phyloP scores from a whole-genome alignment of 768 basidiomycete genomes.

The Leucosporidium scottii region DNA sequence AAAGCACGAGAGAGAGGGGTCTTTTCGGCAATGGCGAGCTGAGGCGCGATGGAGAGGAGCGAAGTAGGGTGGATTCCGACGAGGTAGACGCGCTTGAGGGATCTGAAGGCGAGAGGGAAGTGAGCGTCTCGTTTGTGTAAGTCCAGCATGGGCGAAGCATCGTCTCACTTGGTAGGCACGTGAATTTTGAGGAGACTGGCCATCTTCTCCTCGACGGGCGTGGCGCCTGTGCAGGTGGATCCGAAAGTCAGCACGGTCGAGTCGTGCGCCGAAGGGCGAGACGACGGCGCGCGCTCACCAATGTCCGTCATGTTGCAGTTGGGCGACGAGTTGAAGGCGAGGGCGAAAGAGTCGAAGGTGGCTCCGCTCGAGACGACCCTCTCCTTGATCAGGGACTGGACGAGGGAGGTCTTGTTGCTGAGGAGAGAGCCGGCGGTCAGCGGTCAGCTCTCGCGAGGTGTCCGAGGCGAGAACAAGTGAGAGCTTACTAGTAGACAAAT shows the following conservation, averaged over 20 bases:
- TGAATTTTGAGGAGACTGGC: neutral
- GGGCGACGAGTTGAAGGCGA: neutral
- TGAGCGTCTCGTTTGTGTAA: no score
- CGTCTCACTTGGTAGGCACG: neutral
- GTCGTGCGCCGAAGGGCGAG: neutral
- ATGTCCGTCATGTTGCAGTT: neutral
- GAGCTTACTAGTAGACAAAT: neutral
- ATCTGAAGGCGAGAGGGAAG: no score
- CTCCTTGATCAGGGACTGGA: neutral
- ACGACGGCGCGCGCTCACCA: conserved; percentile 1
- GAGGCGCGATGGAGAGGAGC: neutral
- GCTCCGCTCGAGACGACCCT: neutral
- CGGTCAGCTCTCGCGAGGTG: no score
- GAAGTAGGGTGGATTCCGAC: conserved; percentile 4
- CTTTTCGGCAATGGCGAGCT: neutral
- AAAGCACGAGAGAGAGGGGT: neutral
- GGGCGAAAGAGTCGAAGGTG: neutral
- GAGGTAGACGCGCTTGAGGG: conserved; percentile 9
- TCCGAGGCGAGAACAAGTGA: no score
- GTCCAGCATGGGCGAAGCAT: no score
- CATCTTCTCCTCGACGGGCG: neutral
- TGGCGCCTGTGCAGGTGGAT: neutral
- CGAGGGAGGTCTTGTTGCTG: neutral
- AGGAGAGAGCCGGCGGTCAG: no score
- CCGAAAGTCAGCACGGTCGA: neutral